Base-by-base conservation (phyloP, 352 stramenopile genomes). In the Phytophthora multivora region DNA sequence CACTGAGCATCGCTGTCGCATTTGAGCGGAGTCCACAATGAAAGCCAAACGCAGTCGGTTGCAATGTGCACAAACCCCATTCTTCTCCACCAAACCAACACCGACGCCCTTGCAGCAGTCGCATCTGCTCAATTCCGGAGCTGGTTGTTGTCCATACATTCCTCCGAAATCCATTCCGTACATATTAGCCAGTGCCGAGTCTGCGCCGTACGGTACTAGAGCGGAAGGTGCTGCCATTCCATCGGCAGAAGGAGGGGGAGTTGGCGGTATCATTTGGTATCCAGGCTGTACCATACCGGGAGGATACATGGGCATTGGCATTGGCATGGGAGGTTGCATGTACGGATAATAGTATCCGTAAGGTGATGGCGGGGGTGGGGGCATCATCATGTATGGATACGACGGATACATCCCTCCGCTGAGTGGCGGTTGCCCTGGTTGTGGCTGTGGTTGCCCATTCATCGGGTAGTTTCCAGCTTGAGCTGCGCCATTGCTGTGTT, bases 11-110 rank as follows among this genome's bases (percentile, higher is more conserved):
- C 76, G 68, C 43, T 71, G 71, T 11, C 73, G 76, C 53, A 91
- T 83, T 23, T 84, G 75, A 25, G 76, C 74, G 13, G 82, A 86
- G 31, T 81, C 79, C 15, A 91, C 75, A 64, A 91, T 89, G 47
- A 91, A 89, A 12, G 80, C 82, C 39, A 89, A 78, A 1, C 72
- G 71, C 39, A 91, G 62, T 3, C 82, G 79, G 40, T 91, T 89
- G 61, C 82, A 91, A 56, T 91, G 79, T 11, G 72, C 73, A 33
- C 82, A 91, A 8, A 83, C 65, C 6, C 79, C 82, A 41, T 91
- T 91, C 69, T 88, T 88, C 64, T 91, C 77, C 4, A 84, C 78
- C 19, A 91, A 40, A 3, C 69, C 77, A 13, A 91, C 79, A 12
- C 82, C 76, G 43, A 77, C 57, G 7, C 82, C 79, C 9, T 69